phyloP scores from a whole-genome alignment of 2,329 filamentous ascomycete genomes.

The Pseudocercospora pini-densiflorae region DNA sequence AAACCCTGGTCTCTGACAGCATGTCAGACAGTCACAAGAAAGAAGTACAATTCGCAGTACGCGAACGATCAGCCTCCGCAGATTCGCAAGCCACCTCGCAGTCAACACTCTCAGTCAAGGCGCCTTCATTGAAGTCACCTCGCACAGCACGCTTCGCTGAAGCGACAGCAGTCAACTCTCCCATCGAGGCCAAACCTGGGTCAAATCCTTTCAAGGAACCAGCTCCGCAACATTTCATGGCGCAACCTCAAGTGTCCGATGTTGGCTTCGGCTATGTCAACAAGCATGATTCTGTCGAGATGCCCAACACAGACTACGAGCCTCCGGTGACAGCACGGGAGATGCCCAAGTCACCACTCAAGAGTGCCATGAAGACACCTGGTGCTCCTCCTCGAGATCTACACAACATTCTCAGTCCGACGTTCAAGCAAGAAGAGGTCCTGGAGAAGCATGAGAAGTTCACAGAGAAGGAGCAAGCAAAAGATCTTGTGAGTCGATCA shows the following conservation, averaged over 20 bases:
- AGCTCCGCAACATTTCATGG: constrained; percentile 60
- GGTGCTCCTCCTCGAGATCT: constrained; percentile 76
- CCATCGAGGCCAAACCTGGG: constrained; percentile 62
- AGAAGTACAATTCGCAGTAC: constrained; percentile 47
- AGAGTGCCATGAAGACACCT: constrained; percentile 87
- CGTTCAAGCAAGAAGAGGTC: constrained; percentile 84
- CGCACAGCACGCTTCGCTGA: constrained; percentile 80
- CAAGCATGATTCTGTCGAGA: constrained; percentile 60
- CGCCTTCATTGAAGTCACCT: constrained; percentile 51
- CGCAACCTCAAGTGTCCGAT: constrained; percentile 76
- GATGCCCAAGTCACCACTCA: constrained; percentile 74
- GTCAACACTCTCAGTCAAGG: constrained; percentile 32
- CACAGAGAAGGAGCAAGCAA: constrained; percentile 85
- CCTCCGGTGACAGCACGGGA: constrained; percentile 56
- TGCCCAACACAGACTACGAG: constrained; percentile 55
- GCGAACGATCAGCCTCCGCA: constrained; percentile 42
- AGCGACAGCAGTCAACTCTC: constrained; percentile 78
- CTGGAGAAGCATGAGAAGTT: constrained; percentile 80
- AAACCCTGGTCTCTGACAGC: constrained; percentile 37
- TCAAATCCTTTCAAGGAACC: constrained; percentile 64
- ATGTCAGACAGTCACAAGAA: constrained; percentile 55
- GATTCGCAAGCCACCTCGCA: constrained; percentile 29
- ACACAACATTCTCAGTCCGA: constrained; percentile 81
- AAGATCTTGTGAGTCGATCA: constrained; percentile 77
- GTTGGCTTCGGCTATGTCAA: constrained; percentile 91